Base-by-base conservation (phyloP, 2,329 filamentous ascomycete species). In the Aureobasidium sp. region DNA sequence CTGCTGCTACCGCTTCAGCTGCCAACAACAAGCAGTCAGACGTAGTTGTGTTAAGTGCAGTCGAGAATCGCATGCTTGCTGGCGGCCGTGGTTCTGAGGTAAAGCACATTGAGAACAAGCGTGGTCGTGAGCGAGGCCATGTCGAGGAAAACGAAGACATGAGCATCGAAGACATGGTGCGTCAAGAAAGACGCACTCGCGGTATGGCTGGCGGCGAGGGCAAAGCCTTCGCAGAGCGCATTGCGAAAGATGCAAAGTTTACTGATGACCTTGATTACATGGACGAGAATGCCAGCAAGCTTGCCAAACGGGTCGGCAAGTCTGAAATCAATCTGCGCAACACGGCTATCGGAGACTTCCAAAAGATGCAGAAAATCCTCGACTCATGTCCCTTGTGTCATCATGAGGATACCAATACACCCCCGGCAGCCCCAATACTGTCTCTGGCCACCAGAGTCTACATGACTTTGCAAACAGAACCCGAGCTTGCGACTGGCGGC, bases 81-180 rank as follows among this genome's bases (percentile, higher is more conserved):
- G 91, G 89, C n/a, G 80, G 82, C 51, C 79, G 83, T n/a, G 78
- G 82, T 48, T 82, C 82, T 55, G 94, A 97, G 75, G 89, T 93
- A 62, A 92, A 87, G 68, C 78, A 84, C 0, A 80, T 97, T 8
- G 84, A 87, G 29, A 96, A 85, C 63, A 94, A 89, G 70, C 85
- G 92, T 52, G 93, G 92, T 2, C 83, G 85, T 6, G 92, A 96
- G 74, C 86, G 92, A 60, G 94, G 93, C 1, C 82, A 86, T 8
- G 89, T 99, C 6, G 85, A 90, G 68, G 91, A 94, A 66, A 97
- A 97, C 71, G 89, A 95, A 59, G 91, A 97, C 69, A 97, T 99
- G 91, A 87, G 81, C 34, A 89, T 99, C 64, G 91, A 96, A 60
- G 94, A 99, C 74, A 99, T 99, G 94, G 86, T 99, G 20, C 86